Evolutionary conservation across 768 basidiomycete species (phyloP), one percentile per base, ranked within the genome.

Genomic region (Termitomyces sp.): DNA sequence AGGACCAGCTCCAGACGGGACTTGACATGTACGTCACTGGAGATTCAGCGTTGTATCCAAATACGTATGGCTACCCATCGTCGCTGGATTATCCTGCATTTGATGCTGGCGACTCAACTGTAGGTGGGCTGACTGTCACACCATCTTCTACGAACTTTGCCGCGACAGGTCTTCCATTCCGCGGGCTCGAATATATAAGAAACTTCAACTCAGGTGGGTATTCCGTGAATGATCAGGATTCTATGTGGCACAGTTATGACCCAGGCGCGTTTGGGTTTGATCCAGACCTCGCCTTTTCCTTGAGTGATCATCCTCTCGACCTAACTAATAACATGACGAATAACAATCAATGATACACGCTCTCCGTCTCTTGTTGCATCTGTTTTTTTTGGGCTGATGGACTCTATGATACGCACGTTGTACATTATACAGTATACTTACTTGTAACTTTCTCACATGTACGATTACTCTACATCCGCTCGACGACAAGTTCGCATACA

Each of bases 171-270:
- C 75, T 92, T n/a, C 92, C 90, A 1, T 94, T 93, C 76, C 80
- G 84, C 31, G 92, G 90, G 10, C 77, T 93, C 33, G 92, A 94
- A 64, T 94, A 83, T 64, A 86, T 94, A 65, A 83, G 88, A 64
- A 92, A 90, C 65, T 92, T 87, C 67, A 79, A 83, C 51, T 79
- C 80, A 69, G 75, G 76, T 60, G 77, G 77, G 36, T 82, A 79
- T 69, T 69, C 71, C 24, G 64, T 71, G 20, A 74, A 70, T 53
- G 81, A 82, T 57, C 80, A 79, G 60, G 80, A 82, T 65, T 72
- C 75, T 15, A 67, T 82, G 36, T 83, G 82, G 81, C 80, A 80
- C 62, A 82, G 81, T 65, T 88, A 90, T 65, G 91, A 92, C 68
- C 78, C 83, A 58, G 80, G 83, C 53, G 84, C 85, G 34, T 91